Conservation (phyloP, 192 early-diverging fungal species). For the Mortierella antarctica region DNA sequence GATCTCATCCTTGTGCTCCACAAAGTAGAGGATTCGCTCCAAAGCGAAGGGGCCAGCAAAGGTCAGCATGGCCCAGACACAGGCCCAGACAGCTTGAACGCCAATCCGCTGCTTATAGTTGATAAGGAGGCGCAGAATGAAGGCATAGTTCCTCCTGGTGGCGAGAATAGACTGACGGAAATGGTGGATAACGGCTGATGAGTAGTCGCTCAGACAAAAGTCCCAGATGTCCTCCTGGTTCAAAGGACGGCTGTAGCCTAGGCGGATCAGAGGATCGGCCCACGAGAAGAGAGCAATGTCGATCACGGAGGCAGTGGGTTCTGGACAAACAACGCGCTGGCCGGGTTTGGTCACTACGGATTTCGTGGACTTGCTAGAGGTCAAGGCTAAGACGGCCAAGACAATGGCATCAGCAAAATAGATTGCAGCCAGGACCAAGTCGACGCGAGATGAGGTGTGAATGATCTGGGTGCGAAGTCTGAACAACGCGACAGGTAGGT, state of each 20-base stretch:
- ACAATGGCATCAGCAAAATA: conserved; percentile 42
- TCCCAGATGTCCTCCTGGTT: conserved; percentile 52
- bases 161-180: conserved; percentile 53
- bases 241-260: conserved; percentile 24
- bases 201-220: conserved; percentile 48
- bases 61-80: conserved; percentile 29
- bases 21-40: conserved; percentile 40
- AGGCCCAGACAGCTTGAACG: conserved; percentile 43
- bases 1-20: conserved; percentile 40
- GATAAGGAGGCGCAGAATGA: conserved; percentile 39
- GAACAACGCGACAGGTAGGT: conserved; percentile 43
- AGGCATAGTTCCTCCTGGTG: conserved; percentile 42
- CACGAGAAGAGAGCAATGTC: conserved; percentile 42
- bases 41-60: conserved; percentile 46
- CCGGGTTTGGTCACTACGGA: conserved; percentile 39
- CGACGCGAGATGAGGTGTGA: conserved; percentile 28
- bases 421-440: conserved; percentile 35
- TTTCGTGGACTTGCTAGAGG: conserved; percentile 26
- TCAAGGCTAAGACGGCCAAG: conserved; percentile 30
- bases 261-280: conserved; percentile 40
- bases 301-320: conserved; percentile 20
- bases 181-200: conserved; percentile 48
- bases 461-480: conserved; percentile 43
- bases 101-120: conserved; percentile 40
- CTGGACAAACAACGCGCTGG: conserved; percentile 37